Conservation (phyloP, 2,329 filamentous ascomycete species). For the Talaromyces marneffei region DNA sequence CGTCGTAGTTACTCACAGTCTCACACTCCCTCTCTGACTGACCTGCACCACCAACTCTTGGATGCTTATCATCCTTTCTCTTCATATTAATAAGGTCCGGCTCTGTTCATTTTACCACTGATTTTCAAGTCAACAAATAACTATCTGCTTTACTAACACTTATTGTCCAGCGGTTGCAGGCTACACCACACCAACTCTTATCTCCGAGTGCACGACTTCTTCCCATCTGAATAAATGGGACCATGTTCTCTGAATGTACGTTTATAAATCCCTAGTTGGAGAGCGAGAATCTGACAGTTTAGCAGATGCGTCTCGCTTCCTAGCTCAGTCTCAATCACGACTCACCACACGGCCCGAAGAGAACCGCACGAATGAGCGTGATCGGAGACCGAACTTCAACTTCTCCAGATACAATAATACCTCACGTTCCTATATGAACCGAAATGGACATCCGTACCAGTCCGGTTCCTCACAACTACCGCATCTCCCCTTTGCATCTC, state of each 20-base stretch:
- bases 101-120: too few species aligned
- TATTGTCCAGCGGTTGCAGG: not conserved
- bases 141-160: not conserved
- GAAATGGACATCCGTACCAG: slow-evolving; percentile 72
- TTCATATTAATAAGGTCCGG: not conserved
- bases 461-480: slow-evolving; percentile 63
- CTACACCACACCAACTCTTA: slow-evolving; percentile 1
- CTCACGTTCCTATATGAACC: slow-evolving; percentile 46
- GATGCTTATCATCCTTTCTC: not conserved
- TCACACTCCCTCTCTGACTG: not conserved
- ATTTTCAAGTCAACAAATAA: not conserved
- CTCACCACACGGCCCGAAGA: slow-evolving; percentile 65
- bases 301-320: slow-evolving; percentile 88
- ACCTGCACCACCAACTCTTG: not conserved
- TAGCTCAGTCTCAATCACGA: slow-evolving; percentile 92
- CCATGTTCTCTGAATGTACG: slow-evolving; percentile 89
- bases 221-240: slow-evolving; percentile 17
- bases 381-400: slow-evolving; percentile 39
- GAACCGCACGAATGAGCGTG: slow-evolving; percentile 28
- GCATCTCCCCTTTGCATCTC: slow-evolving; percentile 72
- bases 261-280: not conserved
- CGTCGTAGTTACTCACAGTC: too few species aligned
- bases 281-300: not conserved
- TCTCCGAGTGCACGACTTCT: slow-evolving; percentile 1
- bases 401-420: slow-evolving; percentile 42